Percentiles rank a stretch among this genome's conserved stretches.
phyloP scores from a whole-genome alignment of 108 stramenopile species.

The Cyclotella atomus region DNA sequence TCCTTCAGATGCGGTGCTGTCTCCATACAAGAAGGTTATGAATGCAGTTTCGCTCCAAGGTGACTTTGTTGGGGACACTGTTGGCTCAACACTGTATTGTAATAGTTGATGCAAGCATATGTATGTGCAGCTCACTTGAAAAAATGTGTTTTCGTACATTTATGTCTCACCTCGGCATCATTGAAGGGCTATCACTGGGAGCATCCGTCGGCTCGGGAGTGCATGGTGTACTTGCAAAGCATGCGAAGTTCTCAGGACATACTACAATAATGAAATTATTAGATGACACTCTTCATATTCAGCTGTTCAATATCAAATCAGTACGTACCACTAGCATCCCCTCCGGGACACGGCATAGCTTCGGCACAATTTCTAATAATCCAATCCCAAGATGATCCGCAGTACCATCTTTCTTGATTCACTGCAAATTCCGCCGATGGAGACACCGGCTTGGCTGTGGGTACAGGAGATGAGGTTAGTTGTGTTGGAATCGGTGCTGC shows the following conservation, averaged over 20 bases:
- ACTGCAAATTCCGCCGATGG: slow-evolving; percentile 8
- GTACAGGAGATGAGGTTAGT: not conserved
- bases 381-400: slow-evolving; percentile 34
- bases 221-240: slow-evolving; percentile 37
- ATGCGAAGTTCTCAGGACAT: slow-evolving; percentile 22
- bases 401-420: slow-evolving; percentile 31
- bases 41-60: slow-evolving; percentile 34
- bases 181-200: slow-evolving; percentile 15
- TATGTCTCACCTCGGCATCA: slow-evolving; percentile 17
- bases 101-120: not conserved
- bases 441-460: slow-evolving; percentile 9
- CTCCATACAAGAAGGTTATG: slow-evolving; percentile 18
- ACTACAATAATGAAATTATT: not conserved
- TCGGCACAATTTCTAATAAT: slow-evolving; percentile 19
- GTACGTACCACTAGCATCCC: slow-evolving; percentile 7
- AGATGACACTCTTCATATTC: not conserved
- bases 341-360: slow-evolving; percentile 12
- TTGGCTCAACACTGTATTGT: slow-evolving; percentile 2
- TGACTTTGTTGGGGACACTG: slow-evolving; percentile 6
- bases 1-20: not conserved
- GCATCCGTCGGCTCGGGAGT: slow-evolving; percentile 18
- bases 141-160: not conserved
- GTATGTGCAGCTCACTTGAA: too few species aligned
- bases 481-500: not conserved
- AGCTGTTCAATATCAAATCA: not conserved